phyloP scores from a whole-genome alignment of 2,329 filamentous ascomycete genomes.

The Nemania diffusa region DNA sequence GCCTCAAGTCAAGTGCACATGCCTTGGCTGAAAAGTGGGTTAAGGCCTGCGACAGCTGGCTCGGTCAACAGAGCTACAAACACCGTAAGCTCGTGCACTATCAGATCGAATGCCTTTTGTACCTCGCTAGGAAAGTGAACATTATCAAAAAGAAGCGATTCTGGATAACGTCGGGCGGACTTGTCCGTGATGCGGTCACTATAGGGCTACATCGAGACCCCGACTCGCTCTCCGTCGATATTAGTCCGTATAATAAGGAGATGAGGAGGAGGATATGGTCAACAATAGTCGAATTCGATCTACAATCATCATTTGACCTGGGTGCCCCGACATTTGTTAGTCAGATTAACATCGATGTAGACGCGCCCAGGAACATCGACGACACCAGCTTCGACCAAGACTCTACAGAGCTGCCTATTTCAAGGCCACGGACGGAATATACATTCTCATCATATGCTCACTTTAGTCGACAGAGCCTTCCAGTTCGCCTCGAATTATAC shows the following conservation, averaged over 20 bases:
- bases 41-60: conserved; percentile 65
- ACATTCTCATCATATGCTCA: conserved; percentile 70
- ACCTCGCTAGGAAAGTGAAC: conserved; percentile 70
- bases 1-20: conserved; percentile 67
- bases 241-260: conserved; percentile 69
- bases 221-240: conserved; percentile 63
- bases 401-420: conserved; percentile 61
- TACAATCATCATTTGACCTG: conserved; percentile 70
- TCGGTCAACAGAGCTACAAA: conserved; percentile 67
- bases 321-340: conserved; percentile 68
- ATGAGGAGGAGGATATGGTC: conserved; percentile 71
- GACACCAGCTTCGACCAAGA: conserved; percentile 68
- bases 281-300: conserved; percentile 69
- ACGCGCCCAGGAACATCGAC: conserved; percentile 66
- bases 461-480: conserved; percentile 65
- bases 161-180: conserved; percentile 66
- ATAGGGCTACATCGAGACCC: conserved; percentile 70
- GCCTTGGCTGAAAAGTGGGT: conserved; percentile 67
- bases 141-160: conserved; percentile 73
- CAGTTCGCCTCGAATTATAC: conserved; percentile 66
- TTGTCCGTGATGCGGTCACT: conserved; percentile 67
- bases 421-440: conserved; percentile 63
- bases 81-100: conserved; percentile 70
- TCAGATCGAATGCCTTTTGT: conserved; percentile 68
- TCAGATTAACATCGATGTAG: conserved; percentile 65